These are phyloP conservation scores for Plectosphaerella cucumerina DNA, from an alignment of 2,329 filamentous ascomycete species.

Conservation along the genomic window DNA sequence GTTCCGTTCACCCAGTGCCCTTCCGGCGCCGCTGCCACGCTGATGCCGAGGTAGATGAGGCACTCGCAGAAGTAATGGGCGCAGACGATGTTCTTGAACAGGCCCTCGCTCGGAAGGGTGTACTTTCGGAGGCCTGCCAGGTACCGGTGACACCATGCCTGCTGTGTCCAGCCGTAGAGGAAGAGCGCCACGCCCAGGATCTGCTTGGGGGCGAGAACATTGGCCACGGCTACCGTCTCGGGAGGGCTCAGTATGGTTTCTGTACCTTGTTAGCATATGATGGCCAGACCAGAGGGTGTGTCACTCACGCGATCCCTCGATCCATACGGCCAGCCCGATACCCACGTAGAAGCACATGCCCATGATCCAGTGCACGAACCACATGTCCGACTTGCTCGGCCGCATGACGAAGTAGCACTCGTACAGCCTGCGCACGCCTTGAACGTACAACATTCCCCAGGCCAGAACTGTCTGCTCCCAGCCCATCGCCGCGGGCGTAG, in stretches of 20 bases:
- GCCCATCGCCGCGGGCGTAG: slow-evolving; percentile 37
- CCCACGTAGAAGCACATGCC: slow-evolving; percentile 73
- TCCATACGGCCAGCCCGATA: slow-evolving; percentile 75
- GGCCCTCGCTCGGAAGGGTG: slow-evolving; percentile 67
- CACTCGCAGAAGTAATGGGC: slow-evolving; percentile 93
- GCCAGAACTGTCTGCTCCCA: slow-evolving; percentile 58
- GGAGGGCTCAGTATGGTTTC: slow-evolving; percentile 23
- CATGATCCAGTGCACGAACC: slow-evolving; percentile 75
- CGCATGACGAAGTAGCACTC: slow-evolving; percentile 66
- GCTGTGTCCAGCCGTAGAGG: slow-evolving; percentile 63
- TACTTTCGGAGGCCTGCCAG: slow-evolving; percentile 75
- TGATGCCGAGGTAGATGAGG: slow-evolving; percentile 74
- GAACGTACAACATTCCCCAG: slow-evolving; percentile 71
- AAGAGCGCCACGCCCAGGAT: slow-evolving; percentile 59
- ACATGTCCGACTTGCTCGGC: slow-evolving; percentile 74
- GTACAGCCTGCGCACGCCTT: slow-evolving; percentile 70
- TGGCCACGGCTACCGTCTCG: background rate
- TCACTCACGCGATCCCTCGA: slow-evolving; percentile 66
- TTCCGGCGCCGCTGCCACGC: slow-evolving; percentile 67
- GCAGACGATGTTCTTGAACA: slow-evolving; percentile 71
- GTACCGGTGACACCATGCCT: slow-evolving; percentile 70
- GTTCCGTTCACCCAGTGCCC: slow-evolving; percentile 68
- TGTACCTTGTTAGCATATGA: slow-evolving; percentile 13
- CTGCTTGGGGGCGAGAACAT: slow-evolving; percentile 27
- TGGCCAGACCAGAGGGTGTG: slow-evolving; percentile 3